phyloP scores from a whole-genome alignment of 176 grass and related monocot genomes.

The Oryza australiensis region DNA sequence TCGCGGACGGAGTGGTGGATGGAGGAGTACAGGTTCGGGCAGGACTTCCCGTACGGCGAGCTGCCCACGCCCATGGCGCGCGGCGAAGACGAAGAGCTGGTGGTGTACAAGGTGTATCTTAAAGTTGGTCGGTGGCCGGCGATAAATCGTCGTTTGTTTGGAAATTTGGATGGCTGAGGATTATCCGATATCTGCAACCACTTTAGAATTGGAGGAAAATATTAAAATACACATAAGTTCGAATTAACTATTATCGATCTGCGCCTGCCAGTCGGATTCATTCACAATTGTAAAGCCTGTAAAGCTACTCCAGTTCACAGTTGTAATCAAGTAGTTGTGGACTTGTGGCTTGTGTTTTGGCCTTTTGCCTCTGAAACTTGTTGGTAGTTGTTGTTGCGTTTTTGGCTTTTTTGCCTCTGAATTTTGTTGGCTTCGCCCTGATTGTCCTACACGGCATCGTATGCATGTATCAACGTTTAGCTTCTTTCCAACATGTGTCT shows the following conservation, averaged over 20 bases:
- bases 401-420: background rate
- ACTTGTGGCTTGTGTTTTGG: background rate
- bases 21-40: constrained; percentile 38
- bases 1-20: constrained; percentile 40
- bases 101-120: constrained; percentile 31
- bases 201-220: background rate
- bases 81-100: background rate
- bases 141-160: background rate
- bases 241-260: background rate
- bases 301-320: background rate
- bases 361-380: background rate
- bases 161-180: too few species aligned
- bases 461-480: background rate
- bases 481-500: background rate
- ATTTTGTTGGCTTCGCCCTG: background rate
- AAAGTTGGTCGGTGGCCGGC: constrained; percentile 13
- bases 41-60: constrained; percentile 1
- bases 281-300: background rate
- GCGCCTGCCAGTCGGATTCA: background rate
- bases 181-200: too few species aligned
- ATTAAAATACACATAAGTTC: background rate
- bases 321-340: background rate
- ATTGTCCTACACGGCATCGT: background rate
- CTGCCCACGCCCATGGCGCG: background rate
- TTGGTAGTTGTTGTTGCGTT: background rate